Evolutionary conservation across 306 rosid species (phyloP).

Genomic region (Neltuma alba): DNA sequence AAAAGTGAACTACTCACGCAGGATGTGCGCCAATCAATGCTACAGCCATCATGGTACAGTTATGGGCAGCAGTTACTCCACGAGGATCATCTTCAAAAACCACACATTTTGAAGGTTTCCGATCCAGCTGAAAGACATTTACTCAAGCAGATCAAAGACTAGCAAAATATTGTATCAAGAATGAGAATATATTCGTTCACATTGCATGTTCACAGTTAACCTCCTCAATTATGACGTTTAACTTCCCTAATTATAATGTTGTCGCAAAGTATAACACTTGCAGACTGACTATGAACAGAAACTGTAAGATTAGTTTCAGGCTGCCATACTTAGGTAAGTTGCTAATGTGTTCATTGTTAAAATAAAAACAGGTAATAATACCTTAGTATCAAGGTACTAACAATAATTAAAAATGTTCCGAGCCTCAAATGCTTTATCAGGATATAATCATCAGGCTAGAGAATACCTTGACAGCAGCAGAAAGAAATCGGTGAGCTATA

Average conservation of each 20-base stretch:
- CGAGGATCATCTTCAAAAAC: conserved; percentile 99
- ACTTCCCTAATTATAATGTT: background rate
- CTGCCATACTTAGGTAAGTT: conserved; percentile 6
- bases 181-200: background rate
- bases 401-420: background rate
- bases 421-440: conserved; percentile 26
- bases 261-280: background rate
- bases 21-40: conserved; percentile 91
- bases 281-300: background rate
- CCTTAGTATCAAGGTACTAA: background rate
- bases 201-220: background rate
- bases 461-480: conserved; percentile 92
- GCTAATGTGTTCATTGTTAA: background rate
- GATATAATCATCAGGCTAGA: conserved; percentile 15
- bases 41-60: conserved; percentile 97
- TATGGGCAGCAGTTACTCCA: conserved; percentile 96
- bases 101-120: conserved; percentile 95
- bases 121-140: conserved; percentile 69
- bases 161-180: background rate
- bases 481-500: conserved; percentile 96
- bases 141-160: conserved; percentile 30
- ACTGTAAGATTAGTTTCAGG: background rate
- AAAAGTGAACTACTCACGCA: conserved; percentile 62
- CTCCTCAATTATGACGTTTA: no score
- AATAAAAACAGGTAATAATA: background rate